Evolutionary conservation across 2,329 filamentous ascomycete genomes (phyloP), one percentile per base, ranked within the genome.

Genomic region (Trichoderma harzianum): DNA sequence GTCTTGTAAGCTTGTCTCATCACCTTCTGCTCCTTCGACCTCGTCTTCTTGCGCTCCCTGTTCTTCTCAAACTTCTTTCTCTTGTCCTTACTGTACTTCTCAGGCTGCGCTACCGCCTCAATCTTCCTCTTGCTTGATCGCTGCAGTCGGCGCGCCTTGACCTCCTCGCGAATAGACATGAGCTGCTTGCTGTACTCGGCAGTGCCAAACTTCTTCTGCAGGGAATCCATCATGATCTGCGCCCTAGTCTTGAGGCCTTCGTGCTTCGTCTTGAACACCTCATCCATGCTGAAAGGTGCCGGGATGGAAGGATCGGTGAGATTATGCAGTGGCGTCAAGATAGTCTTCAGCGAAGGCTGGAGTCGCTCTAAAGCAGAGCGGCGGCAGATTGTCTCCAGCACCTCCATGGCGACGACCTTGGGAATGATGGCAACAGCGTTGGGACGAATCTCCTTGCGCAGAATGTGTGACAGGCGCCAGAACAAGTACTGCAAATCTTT

Each of bases 111-210:
- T 28, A 99, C 90, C 12, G 93, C 93, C 79, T 97, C 95, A 74
- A 98, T 93, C 82, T 93, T 93, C 77, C 96, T 89, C 88, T 99
- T 99, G 74, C 87, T 89, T 69, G 92, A 89, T 74, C 97, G 86
- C 77, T 90, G 89, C 79, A 93, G 89, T 75, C 96, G 86, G 77
- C 91, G 89, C 74, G 87, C 86, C 78, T 88, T 89, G n/a, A 96
- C 90, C 18, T 86, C 88, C 67, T 92, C 90, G 73, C 93, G 89
- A 7, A 97, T 93, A 53, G 87, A 87, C 51, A 93, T 82, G 78
- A 98, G 85, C 60, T 91, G 87, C 69, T 87, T 86, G n/a, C 95
- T 90, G 82, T 95, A 99, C 73, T 89, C 89, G 1, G 90, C 88
- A 2, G 92, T 93, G 53, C 95, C 96, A 66, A 97, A 86, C 78